These are phyloP conservation scores for Trichoderma aggressivum DNA, from an alignment of 2,329 filamentous ascomycete genomes.

Conservation along the genomic window DNA sequence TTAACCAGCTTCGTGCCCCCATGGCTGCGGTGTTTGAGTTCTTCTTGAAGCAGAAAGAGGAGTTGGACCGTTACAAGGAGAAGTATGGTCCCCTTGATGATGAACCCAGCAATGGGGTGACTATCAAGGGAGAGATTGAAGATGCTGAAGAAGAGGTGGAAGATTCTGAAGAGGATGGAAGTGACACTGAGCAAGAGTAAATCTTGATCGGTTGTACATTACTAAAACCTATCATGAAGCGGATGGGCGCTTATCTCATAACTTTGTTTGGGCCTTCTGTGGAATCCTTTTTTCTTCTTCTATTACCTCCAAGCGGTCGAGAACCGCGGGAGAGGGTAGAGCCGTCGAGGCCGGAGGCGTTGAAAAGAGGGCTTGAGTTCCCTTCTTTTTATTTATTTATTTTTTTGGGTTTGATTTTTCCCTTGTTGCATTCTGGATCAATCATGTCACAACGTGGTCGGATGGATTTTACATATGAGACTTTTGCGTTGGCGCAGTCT, in stretches of 20 bases:
- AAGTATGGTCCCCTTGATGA: constrained; percentile 45
- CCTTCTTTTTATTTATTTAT: too few species aligned
- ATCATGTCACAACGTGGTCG: not conserved
- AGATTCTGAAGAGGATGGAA: constrained; percentile 20
- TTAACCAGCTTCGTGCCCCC: constrained; percentile 72
- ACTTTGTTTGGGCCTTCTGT: not conserved
- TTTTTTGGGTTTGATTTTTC: not conserved
- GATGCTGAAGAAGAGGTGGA: not conserved
- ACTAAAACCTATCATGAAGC: not conserved
- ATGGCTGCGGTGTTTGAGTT: constrained; percentile 69
- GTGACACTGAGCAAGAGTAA: constrained; percentile 30
- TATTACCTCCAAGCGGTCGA: not conserved
- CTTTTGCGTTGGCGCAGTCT: constrained; percentile 12
- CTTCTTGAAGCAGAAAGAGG: constrained; percentile 58
- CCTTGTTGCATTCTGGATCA: constrained; percentile 12
- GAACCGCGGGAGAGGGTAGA: not conserved
- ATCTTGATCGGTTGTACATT: not conserved
- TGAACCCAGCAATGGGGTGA: constrained; percentile 24
- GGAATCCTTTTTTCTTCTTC: not conserved
- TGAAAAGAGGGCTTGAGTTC: not conserved
- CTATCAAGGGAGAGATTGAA: constrained; percentile 30
- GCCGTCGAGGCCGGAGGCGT: not conserved
- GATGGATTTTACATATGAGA: constrained; percentile 3
- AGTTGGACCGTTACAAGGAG: constrained; percentile 60
- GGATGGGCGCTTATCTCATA: not conserved